Percentiles rank a stretch among this genome's conserved stretches.
Conservation (phyloP, 176 grass and related monocot species). For the Zea mays region Zm-B73-REFERENCE-NAM-5.0 NC_050101.1:96702501-96703000, state of each 20-base stretch:
- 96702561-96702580: not conserved
- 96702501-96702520: constrained; percentile 13
- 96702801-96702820: constrained; percentile 92
- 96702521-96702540: not conserved
- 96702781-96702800: constrained; percentile 49
- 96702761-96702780: constrained; percentile 20
- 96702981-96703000: not conserved
- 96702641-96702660: constrained; percentile 95
- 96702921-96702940: constrained; percentile 18
- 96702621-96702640: constrained; percentile 90
- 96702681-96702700: constrained; percentile 95
- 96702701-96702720: constrained; percentile 96
- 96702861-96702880: constrained; percentile 99
- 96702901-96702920: not conserved
- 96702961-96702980: constrained; percentile 12
- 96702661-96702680: constrained; percentile 88
- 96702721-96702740: constrained; percentile 29
- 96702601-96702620: constrained; percentile 52
- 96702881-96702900: constrained; percentile 36
- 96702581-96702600: constrained; percentile 28
- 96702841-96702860: constrained; percentile 95
- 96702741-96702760: constrained; percentile 26
- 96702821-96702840: constrained; percentile 99
- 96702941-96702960: not conserved
- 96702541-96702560: not conserved